phyloP scores from a whole-genome alignment of 805 yeast genomes.

The Starmera pachycereana region DNA sequence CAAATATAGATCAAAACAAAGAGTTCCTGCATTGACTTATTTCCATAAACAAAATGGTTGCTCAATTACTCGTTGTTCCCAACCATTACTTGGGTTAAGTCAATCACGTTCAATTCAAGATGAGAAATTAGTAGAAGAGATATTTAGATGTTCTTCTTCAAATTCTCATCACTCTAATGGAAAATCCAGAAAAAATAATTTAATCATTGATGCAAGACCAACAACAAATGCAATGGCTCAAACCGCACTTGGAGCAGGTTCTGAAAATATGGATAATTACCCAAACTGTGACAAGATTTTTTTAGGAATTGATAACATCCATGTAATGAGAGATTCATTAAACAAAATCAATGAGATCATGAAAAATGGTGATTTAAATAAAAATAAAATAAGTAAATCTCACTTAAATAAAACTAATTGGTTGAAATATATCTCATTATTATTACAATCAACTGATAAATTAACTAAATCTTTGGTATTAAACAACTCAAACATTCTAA shows the following conservation, averaged over 20 bases:
- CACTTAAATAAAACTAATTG: conserved; percentile 61
- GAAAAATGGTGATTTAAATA: conserved; percentile 53
- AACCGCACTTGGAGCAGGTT: conserved; percentile 96
- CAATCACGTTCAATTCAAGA: conserved; percentile 87
- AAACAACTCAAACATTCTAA: conserved; percentile 70
- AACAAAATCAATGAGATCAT: conserved; percentile 51
- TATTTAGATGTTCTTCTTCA: conserved; percentile 52
- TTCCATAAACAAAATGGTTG: conserved; percentile 60
- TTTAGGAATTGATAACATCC: conserved; percentile 89
- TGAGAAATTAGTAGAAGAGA: conserved; percentile 69
- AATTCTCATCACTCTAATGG: conserved; percentile 14
- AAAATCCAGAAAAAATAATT: conserved; percentile 33
- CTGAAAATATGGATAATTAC: conserved; percentile 87
- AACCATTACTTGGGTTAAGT: conserved; percentile 85
- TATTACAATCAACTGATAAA: conserved; percentile 67
- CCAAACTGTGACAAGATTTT: conserved; percentile 60
- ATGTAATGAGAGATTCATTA: conserved; percentile 84
- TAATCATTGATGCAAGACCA: conserved; percentile 89
- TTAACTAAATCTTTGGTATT: conserved; percentile 74
- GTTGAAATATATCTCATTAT: conserved; percentile 60
- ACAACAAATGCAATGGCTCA: conserved; percentile 93
- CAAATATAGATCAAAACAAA: conserved; percentile 71
- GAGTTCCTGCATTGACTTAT: conserved; percentile 79
- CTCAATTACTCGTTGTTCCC: conserved; percentile 81
- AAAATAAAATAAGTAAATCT: conserved; percentile 40